Conservation (phyloP, 371 early-diverging fungal genomes). For the Mucor piriformis region DNA sequence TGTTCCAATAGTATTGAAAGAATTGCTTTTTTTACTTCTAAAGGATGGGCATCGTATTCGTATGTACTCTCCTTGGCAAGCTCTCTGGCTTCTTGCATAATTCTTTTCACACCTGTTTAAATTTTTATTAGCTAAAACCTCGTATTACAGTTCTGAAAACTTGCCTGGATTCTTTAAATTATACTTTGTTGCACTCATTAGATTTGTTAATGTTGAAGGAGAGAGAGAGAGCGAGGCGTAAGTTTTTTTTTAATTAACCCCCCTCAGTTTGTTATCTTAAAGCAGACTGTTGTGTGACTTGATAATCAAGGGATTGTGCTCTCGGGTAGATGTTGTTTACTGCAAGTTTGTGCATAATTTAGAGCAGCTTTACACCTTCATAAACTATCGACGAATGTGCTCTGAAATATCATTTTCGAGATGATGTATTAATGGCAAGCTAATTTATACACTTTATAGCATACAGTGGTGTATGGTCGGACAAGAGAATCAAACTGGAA, state of each 20-base stretch:
- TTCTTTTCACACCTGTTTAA: constrained; percentile 61
- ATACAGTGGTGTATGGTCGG: too few species aligned
- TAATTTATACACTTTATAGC: too few species aligned
- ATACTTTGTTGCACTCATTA: constrained; percentile 7
- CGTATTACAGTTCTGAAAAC: neutral
- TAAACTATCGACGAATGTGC: too few species aligned
- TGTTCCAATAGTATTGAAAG: neutral
- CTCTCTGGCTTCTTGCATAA: constrained; percentile 71
- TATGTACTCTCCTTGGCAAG: constrained; percentile 54
- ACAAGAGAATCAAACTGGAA: too few species aligned
- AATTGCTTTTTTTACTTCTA: constrained; percentile 61
- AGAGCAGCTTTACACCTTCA: too few species aligned
- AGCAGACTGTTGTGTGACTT: neutral
- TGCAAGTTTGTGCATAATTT: too few species aligned
- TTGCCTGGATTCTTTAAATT: constrained; percentile 31
- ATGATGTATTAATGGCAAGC: too few species aligned
- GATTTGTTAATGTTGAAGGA: neutral
- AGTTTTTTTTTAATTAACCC: neutral
- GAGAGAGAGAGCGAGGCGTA: neutral
- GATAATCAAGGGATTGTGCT: too few species aligned
- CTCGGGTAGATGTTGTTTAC: too few species aligned
- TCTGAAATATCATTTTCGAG: too few species aligned
- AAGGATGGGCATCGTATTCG: constrained; percentile 65
- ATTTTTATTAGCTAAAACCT: neutral
- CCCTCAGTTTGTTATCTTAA: neutral